These are phyloP conservation scores for Globisporangium barbulae DNA, from an alignment of 352 stramenopile species.

Conservation along the genomic window DNA sequence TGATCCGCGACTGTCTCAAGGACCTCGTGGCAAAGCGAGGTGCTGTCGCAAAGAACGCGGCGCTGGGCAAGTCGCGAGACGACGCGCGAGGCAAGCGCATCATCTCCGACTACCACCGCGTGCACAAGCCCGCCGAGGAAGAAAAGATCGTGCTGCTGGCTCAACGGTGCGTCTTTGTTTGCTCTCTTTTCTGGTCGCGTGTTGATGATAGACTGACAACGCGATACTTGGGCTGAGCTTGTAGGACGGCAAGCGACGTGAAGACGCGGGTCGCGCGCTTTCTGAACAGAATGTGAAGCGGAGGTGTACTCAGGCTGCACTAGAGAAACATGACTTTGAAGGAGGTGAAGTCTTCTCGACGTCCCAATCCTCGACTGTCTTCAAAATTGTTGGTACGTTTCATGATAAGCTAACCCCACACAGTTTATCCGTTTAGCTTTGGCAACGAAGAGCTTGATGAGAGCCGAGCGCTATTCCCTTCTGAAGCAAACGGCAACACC, in stretches of 20 bases:
- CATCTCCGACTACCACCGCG: slow-evolving; percentile 63
- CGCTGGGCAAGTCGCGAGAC: slow-evolving; percentile 61
- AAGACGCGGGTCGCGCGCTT: slow-evolving; percentile 18
- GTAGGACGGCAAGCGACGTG: slow-evolving; percentile 11
- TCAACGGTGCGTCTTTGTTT: slow-evolving; percentile 30
- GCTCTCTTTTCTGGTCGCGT: background rate
- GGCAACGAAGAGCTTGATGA: slow-evolving; percentile 14
- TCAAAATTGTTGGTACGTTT: slow-evolving; percentile 5
- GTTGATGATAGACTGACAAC: background rate
- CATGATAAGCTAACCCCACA: background rate
- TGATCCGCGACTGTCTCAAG: slow-evolving; percentile 47
- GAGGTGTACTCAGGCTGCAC: background rate
- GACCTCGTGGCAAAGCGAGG: slow-evolving; percentile 55
- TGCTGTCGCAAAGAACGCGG: slow-evolving; percentile 56
- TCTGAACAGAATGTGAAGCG: slow-evolving; percentile 11
- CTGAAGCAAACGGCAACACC: background rate
- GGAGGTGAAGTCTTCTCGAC: too few relatives aligned
- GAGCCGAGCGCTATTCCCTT: slow-evolving; percentile 7
- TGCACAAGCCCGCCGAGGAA: slow-evolving; percentile 49
- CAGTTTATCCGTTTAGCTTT: slow-evolving; percentile 9
- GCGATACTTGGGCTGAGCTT: background rate
- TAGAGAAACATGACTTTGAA: too few relatives aligned
- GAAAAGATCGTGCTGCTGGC: slow-evolving; percentile 46
- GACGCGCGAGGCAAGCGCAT: slow-evolving; percentile 68
- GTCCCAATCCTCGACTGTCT: background rate